phyloP scores from a whole-genome alignment of 139 green algal species.

The Chlorella vulgaris region DNA sequence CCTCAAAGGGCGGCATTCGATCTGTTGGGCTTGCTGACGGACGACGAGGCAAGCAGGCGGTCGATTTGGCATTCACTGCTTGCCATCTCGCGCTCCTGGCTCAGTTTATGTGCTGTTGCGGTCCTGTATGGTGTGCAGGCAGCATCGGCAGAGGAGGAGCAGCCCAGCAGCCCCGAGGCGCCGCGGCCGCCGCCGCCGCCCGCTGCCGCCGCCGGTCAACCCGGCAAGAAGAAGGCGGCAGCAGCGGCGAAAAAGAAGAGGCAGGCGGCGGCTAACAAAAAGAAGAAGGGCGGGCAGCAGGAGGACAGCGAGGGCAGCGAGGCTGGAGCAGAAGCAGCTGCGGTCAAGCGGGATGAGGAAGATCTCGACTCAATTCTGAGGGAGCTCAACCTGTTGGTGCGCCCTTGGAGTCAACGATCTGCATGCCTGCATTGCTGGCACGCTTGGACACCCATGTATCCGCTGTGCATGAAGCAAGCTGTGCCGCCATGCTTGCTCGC shows the following conservation, averaged over 20 bases:
- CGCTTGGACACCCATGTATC: too few relatives aligned
- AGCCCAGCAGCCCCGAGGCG: conserved; percentile 28
- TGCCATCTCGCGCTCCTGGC: neutral
- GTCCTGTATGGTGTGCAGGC: neutral
- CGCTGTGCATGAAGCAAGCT: too few relatives aligned
- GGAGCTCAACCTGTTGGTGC: conserved; percentile 68
- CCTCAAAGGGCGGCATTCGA: conserved; percentile 55
- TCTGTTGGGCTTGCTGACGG: conserved; percentile 73
- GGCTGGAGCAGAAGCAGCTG: neutral
- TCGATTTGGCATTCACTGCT: neutral
- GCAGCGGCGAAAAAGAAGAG: conserved; percentile 1
- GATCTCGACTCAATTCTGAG: conserved; percentile 71
- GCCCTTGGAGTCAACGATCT: neutral
- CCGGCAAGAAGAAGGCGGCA: neutral
- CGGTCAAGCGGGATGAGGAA: conserved; percentile 38
- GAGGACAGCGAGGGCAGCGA: neutral
- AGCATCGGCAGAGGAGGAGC: conserved; percentile 42
- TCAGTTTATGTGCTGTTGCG: neutral
- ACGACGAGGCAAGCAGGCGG: conserved; percentile 46
- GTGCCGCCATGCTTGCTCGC: too few relatives aligned
- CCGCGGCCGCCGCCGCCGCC: neutral
- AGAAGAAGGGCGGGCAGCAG: neutral
- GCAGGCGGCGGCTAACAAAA: conserved; percentile 11
- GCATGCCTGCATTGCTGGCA: neutral
- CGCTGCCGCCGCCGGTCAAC: neutral